These are phyloP conservation scores for Blastomyces percursus DNA, from an alignment of 2,329 filamentous ascomycete species.

Conservation along the genomic window DNA sequence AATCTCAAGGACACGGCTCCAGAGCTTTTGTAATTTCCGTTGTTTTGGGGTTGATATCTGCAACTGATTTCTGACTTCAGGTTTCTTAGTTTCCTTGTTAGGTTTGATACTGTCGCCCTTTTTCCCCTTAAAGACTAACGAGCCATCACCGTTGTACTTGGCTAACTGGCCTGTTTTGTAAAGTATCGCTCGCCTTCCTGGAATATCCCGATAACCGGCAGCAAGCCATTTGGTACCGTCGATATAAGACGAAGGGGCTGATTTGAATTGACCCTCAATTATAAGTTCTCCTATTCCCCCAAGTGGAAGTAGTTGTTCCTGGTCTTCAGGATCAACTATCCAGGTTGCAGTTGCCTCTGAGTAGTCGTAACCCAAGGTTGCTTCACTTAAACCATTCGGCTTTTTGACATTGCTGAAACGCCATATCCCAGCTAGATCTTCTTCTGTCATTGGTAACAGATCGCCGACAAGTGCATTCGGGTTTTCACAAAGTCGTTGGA, in stretches of 20 bases:
- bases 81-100: conserved; percentile 36
- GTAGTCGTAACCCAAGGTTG: neutral
- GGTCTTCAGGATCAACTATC: conserved; percentile 19
- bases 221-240: conserved; percentile 1
- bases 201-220: neutral
- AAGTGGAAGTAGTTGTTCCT: conserved; percentile 19
- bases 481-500: conserved; percentile 15
- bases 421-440: conserved; percentile 4
- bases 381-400: neutral
- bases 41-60: conserved; percentile 10
- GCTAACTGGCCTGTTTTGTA: conserved; percentile 6
- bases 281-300: conserved; percentile 23
- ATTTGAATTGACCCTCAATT: conserved; percentile 19
- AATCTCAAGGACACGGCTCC: conserved; percentile 39
- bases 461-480: conserved; percentile 3
- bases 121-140: conserved; percentile 35
- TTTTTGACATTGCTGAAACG: conserved; percentile 6
- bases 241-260: neutral
- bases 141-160: conserved; percentile 8
- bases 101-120: conserved; percentile 52
- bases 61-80: neutral
- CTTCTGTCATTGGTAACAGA: neutral
- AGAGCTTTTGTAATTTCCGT: conserved; percentile 35
- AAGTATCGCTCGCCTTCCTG: neutral
- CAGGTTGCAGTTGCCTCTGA: conserved; percentile 15